Evolutionary conservation across 2,329 filamentous ascomycete species (phyloP), one percentile per base, ranked within the genome.

Genomic region (Pezicula rhizophila): DNA sequence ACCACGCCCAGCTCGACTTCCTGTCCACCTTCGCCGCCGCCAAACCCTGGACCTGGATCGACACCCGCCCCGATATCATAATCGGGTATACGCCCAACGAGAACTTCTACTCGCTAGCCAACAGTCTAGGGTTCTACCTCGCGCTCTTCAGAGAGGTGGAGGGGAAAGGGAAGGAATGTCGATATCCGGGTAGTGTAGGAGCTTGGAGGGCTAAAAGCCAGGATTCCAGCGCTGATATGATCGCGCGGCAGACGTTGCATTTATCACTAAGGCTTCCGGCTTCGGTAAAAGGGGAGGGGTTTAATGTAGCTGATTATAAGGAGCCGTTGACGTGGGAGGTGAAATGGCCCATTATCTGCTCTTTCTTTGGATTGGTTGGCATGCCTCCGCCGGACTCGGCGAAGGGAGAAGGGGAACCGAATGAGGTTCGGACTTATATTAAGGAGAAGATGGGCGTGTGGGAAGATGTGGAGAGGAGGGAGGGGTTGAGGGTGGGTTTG

Each of bases 281-380:
- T 26, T 63, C 60, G 45, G 65, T 62, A 3, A 62, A 64, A 12
- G 67, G 62, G 14, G 60, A 69, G 47, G 63, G 60, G 6, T 74
- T 67, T 58, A 74, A 74, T 46, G 66, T 68, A 3, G 70, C 68
- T 8, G 70, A 72, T 26, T 66, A 62, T 46, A 62, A 66, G 31
- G 53, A 61, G 28, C 57, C 66, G 2, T 55, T 53, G 6, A 64
- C 62, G 3, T 73, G 70, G 71, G 66, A 65, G 25, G 59, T 59
- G 5, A 72, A 72, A 56, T 73, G 71, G 71, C 69, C 70, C 5
- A 55, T 70, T 5, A 66, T 73, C 33, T 70, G 68, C 53, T 63
- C 68, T 2, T 73, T 72, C 53, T 74, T 74, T 60, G 67, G 70
- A 5, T 58, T 74, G 38, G 68, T 68, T 54, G 70, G 70, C 1